Percentiles rank a stretch among this genome's conserved stretches.
Evolutionary conservation across 495 filamentous ascomycete species (phyloP).

Genomic region (Thermothielavioides terrestris): DNA sequence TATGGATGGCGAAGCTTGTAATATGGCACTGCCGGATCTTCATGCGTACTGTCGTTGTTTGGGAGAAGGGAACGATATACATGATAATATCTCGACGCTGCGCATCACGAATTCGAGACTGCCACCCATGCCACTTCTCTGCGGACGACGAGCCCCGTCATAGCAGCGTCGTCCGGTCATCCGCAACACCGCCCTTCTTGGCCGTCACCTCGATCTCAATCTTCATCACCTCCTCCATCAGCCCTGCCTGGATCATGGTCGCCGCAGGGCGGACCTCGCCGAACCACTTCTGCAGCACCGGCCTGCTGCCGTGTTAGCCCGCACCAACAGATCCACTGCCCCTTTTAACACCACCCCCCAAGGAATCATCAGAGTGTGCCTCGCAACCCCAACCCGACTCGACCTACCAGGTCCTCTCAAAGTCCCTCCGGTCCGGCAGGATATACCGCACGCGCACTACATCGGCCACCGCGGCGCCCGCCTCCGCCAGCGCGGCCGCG

Average conservation of each 20-base stretch:
- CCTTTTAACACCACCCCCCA: neutral
- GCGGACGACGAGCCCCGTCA: no score
- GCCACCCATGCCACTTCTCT: no score
- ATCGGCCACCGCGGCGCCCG: conserved; percentile 23
- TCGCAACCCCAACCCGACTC: neutral
- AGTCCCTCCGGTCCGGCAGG: conserved; percentile 28
- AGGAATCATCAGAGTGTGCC: neutral
- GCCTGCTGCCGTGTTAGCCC: conserved; percentile 10
- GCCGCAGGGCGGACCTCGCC: conserved; percentile 31
- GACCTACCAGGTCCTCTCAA: conserved; percentile 19
- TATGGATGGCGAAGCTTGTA: neutral
- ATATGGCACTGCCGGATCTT: neutral
- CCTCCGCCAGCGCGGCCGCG: conserved; percentile 24
- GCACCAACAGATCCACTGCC: neutral
- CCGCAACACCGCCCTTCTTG: conserved; percentile 2
- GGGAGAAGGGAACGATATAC: neutral
- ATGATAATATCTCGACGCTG: no score
- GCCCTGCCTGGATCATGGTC: conserved; percentile 32
- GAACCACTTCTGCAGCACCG: conserved; percentile 29
- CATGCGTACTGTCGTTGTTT: neutral
- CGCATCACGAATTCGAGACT: no score
- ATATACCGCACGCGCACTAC: conserved; percentile 34
- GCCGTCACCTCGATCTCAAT: conserved; percentile 38
- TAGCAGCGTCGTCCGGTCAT: neutral
- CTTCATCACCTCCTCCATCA: conserved; percentile 36